These are phyloP conservation scores for Chamaenerion angustifolium DNA, from an alignment of 345 rosid species.

Conservation along the genomic window DNA sequence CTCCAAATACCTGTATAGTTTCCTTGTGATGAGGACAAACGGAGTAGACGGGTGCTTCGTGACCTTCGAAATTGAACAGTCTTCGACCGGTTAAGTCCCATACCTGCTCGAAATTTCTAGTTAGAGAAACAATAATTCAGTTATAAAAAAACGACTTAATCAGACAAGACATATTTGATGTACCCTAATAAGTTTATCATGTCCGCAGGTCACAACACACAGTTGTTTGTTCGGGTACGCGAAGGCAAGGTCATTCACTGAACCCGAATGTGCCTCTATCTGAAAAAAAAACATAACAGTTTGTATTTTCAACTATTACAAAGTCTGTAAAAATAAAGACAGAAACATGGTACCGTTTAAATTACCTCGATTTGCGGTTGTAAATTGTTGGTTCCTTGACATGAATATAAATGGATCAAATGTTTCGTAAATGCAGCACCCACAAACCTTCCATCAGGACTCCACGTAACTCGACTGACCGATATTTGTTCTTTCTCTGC, in stretches of 20 bases:
- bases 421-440: constrained; percentile 9
- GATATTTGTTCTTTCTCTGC: constrained; percentile 32
- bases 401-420: too few relatives aligned
- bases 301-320: too few relatives aligned
- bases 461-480: constrained; percentile 53
- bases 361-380: too few relatives aligned
- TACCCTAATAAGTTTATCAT: constrained; percentile 53
- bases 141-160: constrained; percentile 6
- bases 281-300: too few relatives aligned
- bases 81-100: constrained; percentile 59
- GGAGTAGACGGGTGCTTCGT: constrained; percentile 75
- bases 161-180: constrained; percentile 5
- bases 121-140: constrained; percentile 10
- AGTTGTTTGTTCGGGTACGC: too few relatives aligned
- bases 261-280: too few relatives aligned
- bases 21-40: constrained; percentile 89
- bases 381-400: too few relatives aligned
- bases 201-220: too few relatives aligned
- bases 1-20: constrained; percentile 51
- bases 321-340: too few relatives aligned
- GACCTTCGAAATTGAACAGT: constrained; percentile 69
- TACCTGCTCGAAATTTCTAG: constrained; percentile 39
- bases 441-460: constrained; percentile 50
- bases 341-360: too few relatives aligned
- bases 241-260: too few relatives aligned